A percentile compares a stretch with the other conserved stretches of the same genome.
Evolutionary conservation across 805 yeast genomes (phyloP).

Genomic region (Scheffersomyces amazonensis): DNA sequence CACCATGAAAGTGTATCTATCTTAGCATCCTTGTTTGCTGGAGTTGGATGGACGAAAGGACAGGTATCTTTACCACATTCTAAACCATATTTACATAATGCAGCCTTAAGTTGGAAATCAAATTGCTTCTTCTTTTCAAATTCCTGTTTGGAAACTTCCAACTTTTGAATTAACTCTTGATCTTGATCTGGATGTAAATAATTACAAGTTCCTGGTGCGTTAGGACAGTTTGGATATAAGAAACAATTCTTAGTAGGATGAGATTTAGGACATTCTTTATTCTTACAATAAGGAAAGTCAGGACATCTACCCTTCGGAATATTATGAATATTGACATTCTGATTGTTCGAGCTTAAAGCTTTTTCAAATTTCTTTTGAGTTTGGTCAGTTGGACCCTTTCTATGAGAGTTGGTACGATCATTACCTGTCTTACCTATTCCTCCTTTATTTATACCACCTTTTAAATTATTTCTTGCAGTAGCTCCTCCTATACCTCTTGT

Average conservation of each 20-base stretch:
- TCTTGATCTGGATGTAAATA: slow-evolving; percentile 86
- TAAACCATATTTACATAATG: slow-evolving; percentile 67
- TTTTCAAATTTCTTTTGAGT: slow-evolving; percentile 3
- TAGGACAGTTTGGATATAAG: slow-evolving; percentile 74
- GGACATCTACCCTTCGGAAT: slow-evolving; percentile 64
- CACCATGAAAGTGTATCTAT: slow-evolving; percentile 76
- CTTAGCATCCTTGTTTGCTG: slow-evolving; percentile 71
- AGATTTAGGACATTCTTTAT: slow-evolving; percentile 66
- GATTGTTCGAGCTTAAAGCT: slow-evolving; percentile 4
- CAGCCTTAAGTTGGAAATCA: slow-evolving; percentile 7
- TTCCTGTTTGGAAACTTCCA: slow-evolving; percentile 59
- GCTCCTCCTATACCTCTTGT: not conserved
- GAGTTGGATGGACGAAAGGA: slow-evolving; percentile 91
- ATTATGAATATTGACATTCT: not conserved
- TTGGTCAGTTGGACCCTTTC: not conserved
- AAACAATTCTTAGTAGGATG: slow-evolving; percentile 80
- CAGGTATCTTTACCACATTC: slow-evolving; percentile 76
- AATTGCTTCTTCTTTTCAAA: slow-evolving; percentile 39
- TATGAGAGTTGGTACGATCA: not conserved
- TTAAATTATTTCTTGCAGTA: slow-evolving; percentile 5
- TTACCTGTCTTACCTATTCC: slow-evolving; percentile 3
- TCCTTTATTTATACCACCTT: slow-evolving; percentile 2
- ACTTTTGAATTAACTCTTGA: slow-evolving; percentile 63
- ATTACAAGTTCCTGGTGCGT: slow-evolving; percentile 78
- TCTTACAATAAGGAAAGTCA: slow-evolving; percentile 69